Conservation (phyloP, 805 yeast genomes). For the Isabelozyma heimii region DNA sequence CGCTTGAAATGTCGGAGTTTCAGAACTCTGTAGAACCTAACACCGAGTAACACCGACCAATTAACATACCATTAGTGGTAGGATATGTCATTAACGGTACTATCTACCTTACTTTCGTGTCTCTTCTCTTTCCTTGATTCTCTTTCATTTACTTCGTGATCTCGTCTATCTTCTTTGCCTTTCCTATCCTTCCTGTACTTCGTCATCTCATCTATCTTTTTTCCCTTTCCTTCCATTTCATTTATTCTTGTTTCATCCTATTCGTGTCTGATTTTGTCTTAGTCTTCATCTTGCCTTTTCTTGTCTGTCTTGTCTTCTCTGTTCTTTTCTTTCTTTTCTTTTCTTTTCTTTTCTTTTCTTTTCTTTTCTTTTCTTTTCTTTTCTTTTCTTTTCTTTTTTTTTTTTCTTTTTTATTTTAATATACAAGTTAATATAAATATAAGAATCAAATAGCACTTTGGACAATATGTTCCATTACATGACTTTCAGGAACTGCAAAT, state of each 20-base stretch:
- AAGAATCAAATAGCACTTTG: slow-evolving; percentile 8
- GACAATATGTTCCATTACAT: slow-evolving; percentile 64
- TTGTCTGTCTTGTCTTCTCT: not conserved
- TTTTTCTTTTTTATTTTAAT: not conserved
- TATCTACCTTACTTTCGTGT: no score
- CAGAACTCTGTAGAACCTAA: no score
- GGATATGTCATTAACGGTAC: no score
- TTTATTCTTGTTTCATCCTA: not conserved
- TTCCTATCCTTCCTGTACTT: not conserved
- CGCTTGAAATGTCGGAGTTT: no score
- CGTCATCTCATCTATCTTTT: not conserved
- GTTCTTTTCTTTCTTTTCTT: slow-evolving; percentile 6
- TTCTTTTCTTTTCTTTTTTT: slow-evolving; percentile 3
- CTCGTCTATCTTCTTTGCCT: not conserved
- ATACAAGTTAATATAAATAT: slow-evolving; percentile 1
- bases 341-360: slow-evolving; percentile 6
- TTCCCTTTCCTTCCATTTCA: no score
- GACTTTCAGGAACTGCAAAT: slow-evolving; percentile 76
- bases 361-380: not conserved
- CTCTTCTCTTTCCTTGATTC: no score
- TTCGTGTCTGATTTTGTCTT: not conserved
- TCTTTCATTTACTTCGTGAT: not conserved
- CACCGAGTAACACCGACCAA: no score
- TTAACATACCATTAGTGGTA: no score
- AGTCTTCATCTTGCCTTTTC: not conserved